These are phyloP conservation scores for Potentilla sterilis DNA, from an alignment of 306 rosid genomes.

Conservation along the genomic window DNA sequence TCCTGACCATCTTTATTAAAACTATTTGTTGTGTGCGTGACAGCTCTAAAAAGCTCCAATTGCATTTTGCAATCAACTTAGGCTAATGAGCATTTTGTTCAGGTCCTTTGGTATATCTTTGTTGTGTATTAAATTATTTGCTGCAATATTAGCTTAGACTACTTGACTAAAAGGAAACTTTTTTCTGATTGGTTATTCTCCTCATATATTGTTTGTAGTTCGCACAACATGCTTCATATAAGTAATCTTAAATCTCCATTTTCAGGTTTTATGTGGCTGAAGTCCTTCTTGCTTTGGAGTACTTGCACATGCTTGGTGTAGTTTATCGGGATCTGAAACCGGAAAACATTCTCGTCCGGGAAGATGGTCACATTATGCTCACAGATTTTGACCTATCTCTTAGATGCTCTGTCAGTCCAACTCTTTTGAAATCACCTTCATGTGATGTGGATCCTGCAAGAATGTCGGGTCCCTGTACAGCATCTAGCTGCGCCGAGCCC, in stretches of 20 bases:
- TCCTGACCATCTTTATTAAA: background rate
- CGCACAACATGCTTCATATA: background rate
- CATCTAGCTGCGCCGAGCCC: slow-evolving; percentile 71
- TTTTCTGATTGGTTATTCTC: background rate
- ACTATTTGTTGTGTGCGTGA: background rate
- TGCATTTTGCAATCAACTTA: background rate
- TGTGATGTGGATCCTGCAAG: slow-evolving; percentile 48
- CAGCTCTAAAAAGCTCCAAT: background rate
- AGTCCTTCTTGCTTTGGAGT: slow-evolving; percentile 89
- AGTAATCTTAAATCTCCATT: background rate
- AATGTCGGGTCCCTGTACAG: slow-evolving; percentile 63
- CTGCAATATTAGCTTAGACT: background rate
- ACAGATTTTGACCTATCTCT: slow-evolving; percentile 87
- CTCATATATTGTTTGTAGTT: background rate
- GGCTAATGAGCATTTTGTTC: background rate
- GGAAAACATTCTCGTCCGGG: slow-evolving; percentile 86
- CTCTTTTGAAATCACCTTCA: slow-evolving; percentile 55
- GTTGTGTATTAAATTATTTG: background rate
- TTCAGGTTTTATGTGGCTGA: slow-evolving; percentile 88
- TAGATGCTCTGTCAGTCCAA: slow-evolving; percentile 73
- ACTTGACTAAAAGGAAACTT: background rate
- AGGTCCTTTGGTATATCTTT: background rate
- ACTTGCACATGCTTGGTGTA: slow-evolving; percentile 91
- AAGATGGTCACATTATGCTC: slow-evolving; percentile 92
- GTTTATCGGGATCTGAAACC: slow-evolving; percentile 87